phyloP scores from a whole-genome alignment of 257 asterid species.

The Scutellaria galericulata region DNA sequence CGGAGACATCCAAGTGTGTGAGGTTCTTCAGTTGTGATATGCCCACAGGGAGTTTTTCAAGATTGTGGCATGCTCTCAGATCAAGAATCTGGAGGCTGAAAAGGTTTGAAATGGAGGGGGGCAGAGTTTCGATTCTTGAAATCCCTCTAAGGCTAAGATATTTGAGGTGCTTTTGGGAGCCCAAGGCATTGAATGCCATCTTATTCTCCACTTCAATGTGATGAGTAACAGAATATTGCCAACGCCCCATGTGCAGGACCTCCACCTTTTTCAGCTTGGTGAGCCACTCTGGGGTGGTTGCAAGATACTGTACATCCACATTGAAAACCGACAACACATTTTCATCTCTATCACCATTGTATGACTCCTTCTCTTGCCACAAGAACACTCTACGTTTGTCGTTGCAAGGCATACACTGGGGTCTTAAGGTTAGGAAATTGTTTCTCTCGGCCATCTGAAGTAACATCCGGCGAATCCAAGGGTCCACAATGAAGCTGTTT shows the following conservation, averaged over 20 bases:
- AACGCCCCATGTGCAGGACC: slow-evolving; percentile 36
- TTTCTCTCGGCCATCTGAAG: not conserved
- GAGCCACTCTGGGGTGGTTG: not conserved
- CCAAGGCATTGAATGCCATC: not conserved
- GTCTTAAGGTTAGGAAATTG: not conserved
- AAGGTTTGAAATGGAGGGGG: not conserved
- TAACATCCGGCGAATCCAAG: slow-evolving; percentile 27
- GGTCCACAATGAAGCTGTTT: slow-evolving; percentile 14
- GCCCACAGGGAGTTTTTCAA: not conserved
- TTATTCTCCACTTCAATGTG: slow-evolving; percentile 25
- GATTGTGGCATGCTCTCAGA: slow-evolving; percentile 30
- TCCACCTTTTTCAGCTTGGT: slow-evolving; percentile 16
- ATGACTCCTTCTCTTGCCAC: not conserved
- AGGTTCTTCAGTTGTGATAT: slow-evolving; percentile 4
- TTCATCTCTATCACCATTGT: not conserved
- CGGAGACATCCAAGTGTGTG: slow-evolving; percentile 28
- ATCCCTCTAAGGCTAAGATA: slow-evolving; percentile 28
- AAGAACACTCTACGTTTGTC: slow-evolving; percentile 5
- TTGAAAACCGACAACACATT: slow-evolving; percentile 11
- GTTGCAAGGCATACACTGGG: not conserved
- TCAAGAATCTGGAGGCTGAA: slow-evolving; percentile 26
- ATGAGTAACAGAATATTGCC: slow-evolving; percentile 5
- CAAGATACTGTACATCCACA: not conserved
- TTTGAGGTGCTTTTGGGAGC: slow-evolving; percentile 27
- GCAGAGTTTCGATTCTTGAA: slow-evolving; percentile 29